Percentiles rank a stretch among this genome's conserved stretches.
Conservation (phyloP, 2,329 filamentous ascomycete genomes). For the Sphaerulina vaccinii region DNA sequence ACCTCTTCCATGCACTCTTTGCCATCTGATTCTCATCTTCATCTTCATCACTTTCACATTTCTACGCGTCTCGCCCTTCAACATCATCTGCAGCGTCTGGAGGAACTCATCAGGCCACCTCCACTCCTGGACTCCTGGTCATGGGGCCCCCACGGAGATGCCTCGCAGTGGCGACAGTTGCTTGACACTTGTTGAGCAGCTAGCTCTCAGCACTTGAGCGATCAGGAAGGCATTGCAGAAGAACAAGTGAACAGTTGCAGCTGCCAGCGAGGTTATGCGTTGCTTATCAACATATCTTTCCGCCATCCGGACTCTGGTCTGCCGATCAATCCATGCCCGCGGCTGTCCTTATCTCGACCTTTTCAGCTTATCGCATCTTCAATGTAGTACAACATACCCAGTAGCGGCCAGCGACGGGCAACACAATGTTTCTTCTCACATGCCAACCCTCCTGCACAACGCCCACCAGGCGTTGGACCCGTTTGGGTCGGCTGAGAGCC, state of each 20-base stretch:
- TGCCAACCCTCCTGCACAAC: neutral
- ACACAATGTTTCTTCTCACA: constrained; percentile 5
- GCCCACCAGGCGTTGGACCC: neutral
- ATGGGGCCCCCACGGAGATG: too few species aligned
- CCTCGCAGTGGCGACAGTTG: too few species aligned
- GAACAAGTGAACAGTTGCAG: neutral
- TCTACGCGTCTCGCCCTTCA: too few species aligned
- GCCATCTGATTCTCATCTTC: too few species aligned
- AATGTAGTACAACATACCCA: neutral
- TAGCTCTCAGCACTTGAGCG: too few species aligned
- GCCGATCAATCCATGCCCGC: constrained; percentile 8
- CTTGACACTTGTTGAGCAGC: too few species aligned
- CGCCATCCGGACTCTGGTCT: neutral
- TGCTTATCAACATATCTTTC: constrained; percentile 5
- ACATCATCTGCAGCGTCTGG: too few species aligned
- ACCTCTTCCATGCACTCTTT: too few species aligned
- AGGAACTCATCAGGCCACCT: too few species aligned
- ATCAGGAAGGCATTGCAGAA: neutral
- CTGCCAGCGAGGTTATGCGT: neutral
- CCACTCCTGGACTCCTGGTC: too few species aligned
- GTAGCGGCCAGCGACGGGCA: constrained; percentile 11
- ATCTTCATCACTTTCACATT: too few species aligned
- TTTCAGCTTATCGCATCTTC: constrained; percentile 5
- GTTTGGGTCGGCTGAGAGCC: constrained; percentile 1
- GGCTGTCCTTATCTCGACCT: constrained; percentile 6